Percentiles rank a stretch among this genome's conserved stretches.
phyloP scores from a whole-genome alignment of 495 filamentous ascomycete genomes.

The Geopyxis carbonaria region DNA sequence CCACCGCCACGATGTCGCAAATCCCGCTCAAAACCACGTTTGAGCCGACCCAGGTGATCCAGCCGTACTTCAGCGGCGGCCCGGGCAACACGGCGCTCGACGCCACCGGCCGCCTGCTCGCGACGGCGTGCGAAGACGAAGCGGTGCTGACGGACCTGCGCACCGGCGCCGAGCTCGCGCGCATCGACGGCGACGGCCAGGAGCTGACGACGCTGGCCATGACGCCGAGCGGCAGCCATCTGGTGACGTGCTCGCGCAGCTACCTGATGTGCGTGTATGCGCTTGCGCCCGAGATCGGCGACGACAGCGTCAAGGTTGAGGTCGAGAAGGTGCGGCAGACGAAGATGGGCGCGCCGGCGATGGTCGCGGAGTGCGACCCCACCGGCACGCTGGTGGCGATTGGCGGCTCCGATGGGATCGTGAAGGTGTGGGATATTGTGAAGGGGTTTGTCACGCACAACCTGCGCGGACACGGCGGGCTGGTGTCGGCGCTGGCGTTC shows the following conservation, averaged over 20 bases:
- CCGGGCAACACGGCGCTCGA: constrained; percentile 53
- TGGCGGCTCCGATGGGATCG: constrained; percentile 73
- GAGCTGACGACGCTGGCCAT: constrained; percentile 71
- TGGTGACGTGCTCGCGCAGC: constrained; percentile 81
- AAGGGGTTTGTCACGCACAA: constrained; percentile 89
- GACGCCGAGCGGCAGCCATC: constrained; percentile 69
- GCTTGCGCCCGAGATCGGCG: constrained; percentile 36
- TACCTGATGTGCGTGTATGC: constrained; percentile 84
- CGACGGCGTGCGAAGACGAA: constrained; percentile 75
- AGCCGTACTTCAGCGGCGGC: constrained; percentile 87
- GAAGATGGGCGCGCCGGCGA: constrained; percentile 66
- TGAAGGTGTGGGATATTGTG: constrained; percentile 92
- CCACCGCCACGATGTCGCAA: too few relatives aligned
- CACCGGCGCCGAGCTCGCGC: constrained; percentile 64
- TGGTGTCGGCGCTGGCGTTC: constrained; percentile 81
- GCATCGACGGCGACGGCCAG: constrained; percentile 90
- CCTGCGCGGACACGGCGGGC: constrained; percentile 75
- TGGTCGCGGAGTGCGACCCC: constrained; percentile 63
- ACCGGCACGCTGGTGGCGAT: constrained; percentile 84
- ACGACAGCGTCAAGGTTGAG: constrained; percentile 34
- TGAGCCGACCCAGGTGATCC: constrained; percentile 59
- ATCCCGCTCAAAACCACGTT: constrained; percentile 74
- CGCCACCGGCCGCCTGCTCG: constrained; percentile 63
- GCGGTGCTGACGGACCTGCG: constrained; percentile 70
- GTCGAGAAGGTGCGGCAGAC: constrained; percentile 17